Base-by-base conservation (phyloP, 208 protist species). In the Leishmania gerbilli region DNA sequence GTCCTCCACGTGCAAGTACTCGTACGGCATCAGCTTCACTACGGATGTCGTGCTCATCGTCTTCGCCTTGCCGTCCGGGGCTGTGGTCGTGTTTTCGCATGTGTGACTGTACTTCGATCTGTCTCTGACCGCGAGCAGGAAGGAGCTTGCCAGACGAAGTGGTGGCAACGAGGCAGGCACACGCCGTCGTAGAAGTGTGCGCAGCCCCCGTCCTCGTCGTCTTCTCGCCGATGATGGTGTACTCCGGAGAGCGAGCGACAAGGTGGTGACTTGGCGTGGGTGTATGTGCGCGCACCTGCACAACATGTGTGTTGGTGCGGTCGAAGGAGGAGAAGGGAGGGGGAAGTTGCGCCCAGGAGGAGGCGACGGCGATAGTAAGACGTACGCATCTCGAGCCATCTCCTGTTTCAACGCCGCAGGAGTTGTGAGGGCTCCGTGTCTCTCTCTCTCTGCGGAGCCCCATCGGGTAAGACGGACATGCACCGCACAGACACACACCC, bases 1-100 rank as follows among this genome's bases (percentile, higher is more conserved):
- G 87, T 98, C 90, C 81, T 94, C 82, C 27, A 98, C 90, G 80
- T 99, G 95, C 6, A 94, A 69, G 87, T 98, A 98, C 80, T 95
- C 88, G 74, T 95, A 80, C 37, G 89, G 85, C 68, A 85, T 83
- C 49, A 97, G 75, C 31, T 88, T 89, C 15, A 95, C 79, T 51
- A 97, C 85, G 31, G 82, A 77, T 2, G 84, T 55, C 79, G 76
- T 84, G 71, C 19, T 55, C 49, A 72, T 37, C 42, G 76, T 45
- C 34, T 56, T 76, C 11, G 69, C 9, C 45, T 51, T 64, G 81
- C 79, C 19, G 47, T 34, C n/a, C 6, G 31, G 37, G 68, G 27
- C 71, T 40, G 71, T 49, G 67, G 6, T 27, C 67, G 49, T 71
- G 37, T 49, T 51, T 69, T 49, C 8, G 45, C 45, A 49, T 69